A percentile compares a stretch with the other conserved stretches of the same genome.
Conservation (phyloP, 129 eudicot genomes). For the Flaveria bidentis region DNA sequence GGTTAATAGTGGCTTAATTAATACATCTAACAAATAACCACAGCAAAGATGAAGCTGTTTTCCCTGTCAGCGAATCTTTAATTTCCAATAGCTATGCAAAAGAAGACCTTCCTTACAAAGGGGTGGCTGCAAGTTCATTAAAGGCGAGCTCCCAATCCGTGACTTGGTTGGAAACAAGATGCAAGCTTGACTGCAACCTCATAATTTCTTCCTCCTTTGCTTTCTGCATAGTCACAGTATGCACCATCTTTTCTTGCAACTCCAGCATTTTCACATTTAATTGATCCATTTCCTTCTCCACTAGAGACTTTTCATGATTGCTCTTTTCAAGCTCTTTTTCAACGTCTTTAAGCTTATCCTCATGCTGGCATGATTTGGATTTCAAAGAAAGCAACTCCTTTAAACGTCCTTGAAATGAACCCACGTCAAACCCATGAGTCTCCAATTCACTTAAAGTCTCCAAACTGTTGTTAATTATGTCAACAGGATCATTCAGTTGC, state of each 20-base stretch:
- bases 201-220: slow-evolving; percentile 18
- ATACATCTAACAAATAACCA: no score
- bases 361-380: background rate
- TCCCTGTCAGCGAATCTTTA: no score
- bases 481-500: slow-evolving; percentile 29
- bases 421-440: slow-evolving; percentile 42
- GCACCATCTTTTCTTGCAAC: slow-evolving; percentile 19
- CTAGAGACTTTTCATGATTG: slow-evolving; percentile 15
- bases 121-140: slow-evolving; percentile 19
- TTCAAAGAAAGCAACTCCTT: slow-evolving; percentile 19
- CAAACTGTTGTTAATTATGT: slow-evolving; percentile 19
- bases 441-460: slow-evolving; percentile 38
- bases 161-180: background rate
- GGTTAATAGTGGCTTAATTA: no score
- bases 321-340: slow-evolving; percentile 23
- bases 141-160: slow-evolving; percentile 12
- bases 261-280: slow-evolving; percentile 25
- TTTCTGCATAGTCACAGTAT: background rate
- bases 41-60: no score
- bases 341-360: background rate
- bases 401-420: slow-evolving; percentile 23
- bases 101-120: slow-evolving; percentile 15
- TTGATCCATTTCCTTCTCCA: slow-evolving; percentile 21
- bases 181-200: background rate
- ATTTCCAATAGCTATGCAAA: background rate